Base-by-base conservation (phyloP, 1,139 yeast species). In the Saccharomyces hybrid region DNA sequence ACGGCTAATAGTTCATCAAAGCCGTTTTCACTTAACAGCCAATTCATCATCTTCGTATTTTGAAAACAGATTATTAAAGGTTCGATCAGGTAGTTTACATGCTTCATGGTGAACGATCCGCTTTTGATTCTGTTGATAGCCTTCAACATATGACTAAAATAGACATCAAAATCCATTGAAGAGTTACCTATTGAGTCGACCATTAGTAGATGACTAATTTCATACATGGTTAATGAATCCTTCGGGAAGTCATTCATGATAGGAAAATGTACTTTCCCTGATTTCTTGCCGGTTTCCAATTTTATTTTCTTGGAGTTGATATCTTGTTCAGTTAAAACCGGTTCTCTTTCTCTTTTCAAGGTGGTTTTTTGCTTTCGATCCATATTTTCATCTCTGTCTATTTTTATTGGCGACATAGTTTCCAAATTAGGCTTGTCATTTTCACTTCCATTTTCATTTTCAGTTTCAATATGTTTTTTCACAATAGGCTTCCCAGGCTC, bases 61-160 rank as follows among this genome's bases (percentile, higher is more conserved):
- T 48, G 26, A 27, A 52, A 49, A 25, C 54, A 58, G 1, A 48
- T 34, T 2, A 64, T 47, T n/a, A 67, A 51, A 3, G 65, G 60
- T 31, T 53, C 60, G 7, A 65, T 53, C n/a, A 66, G 50, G 41
- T 58, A 56, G 41, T 62, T 61, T 32, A 67, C 47, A 55, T 67
- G 68, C 46, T 57, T 64, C 50, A 63, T 59, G 1, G 68, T 58
- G 54, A 67, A 67, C 0, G 69, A 60, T 1, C 65, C 61, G 27
- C 59, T 59, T 48, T 62, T 57, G 1, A 65, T 63, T 49, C 65
- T 57, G n/a, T 52, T 51, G 2, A 63, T 55, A 5, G 64, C 64
- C 29, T 57, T 56, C 27, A 51, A 38, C 56, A 66, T 51, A 25
- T 59, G 60, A 2, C 51, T 54, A 11, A 59, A 57, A 47, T 55